A percentile compares a stretch with the other conserved stretches of the same genome.
Evolutionary conservation across 75 land plant genomes (phyloP).

Genomic region (Larix kaempferi): DNA sequence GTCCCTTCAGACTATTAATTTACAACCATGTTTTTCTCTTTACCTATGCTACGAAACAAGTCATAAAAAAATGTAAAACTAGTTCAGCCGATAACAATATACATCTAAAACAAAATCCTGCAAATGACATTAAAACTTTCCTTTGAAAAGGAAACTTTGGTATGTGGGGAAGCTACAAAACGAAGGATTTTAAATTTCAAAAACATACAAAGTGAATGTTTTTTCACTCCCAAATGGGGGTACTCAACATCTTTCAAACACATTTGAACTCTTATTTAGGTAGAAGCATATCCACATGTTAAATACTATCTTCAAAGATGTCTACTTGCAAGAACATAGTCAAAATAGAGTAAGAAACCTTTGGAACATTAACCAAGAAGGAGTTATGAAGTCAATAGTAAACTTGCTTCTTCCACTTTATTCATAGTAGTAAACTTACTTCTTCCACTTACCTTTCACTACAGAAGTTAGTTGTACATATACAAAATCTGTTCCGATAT

Average conservation of each 20-base stretch:
- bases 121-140: background rate
- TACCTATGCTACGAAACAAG: background rate
- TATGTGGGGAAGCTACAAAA: background rate
- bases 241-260: too few species aligned
- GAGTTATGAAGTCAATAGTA: background rate
- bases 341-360: background rate
- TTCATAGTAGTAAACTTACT: too few species aligned
- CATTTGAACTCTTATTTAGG: too few species aligned
- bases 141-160: background rate
- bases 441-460: background rate
- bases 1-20: background rate
- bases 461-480: background rate
- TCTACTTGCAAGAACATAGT: conserved; percentile 2
- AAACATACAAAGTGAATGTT: too few species aligned
- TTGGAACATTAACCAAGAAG: background rate
- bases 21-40: background rate
- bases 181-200: background rate
- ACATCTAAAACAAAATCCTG: background rate
- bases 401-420: too few species aligned
- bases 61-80: background rate
- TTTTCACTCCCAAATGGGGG: background rate
- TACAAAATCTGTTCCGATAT: background rate
- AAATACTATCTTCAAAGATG: too few species aligned
- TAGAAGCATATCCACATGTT: too few species aligned
- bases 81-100: background rate